Conservation (phyloP, 2,329 filamentous ascomycete genomes). For the Fusarium humuli region DNA sequence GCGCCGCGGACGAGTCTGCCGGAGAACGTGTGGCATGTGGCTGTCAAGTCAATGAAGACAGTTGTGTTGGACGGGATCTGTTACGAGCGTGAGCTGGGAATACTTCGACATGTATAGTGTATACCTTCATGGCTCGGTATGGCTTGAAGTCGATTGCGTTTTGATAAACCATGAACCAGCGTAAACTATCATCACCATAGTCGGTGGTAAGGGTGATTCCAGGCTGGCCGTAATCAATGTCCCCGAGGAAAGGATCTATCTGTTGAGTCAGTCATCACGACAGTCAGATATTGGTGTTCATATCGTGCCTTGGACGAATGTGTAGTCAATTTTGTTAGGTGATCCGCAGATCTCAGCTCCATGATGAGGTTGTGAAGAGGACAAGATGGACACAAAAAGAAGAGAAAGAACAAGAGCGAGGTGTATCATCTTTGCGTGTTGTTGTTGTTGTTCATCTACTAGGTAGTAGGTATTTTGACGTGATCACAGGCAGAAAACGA, state of each 20-base stretch:
- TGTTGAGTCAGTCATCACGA: background rate
- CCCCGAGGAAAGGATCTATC: conserved; percentile 35
- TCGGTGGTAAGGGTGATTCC: conserved; percentile 17
- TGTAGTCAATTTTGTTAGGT: conserved; percentile 22
- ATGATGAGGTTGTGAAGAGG: background rate
- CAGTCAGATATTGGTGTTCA: background rate
- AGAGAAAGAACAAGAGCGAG: background rate
- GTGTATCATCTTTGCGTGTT: background rate
- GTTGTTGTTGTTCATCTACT: background rate
- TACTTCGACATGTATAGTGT: fast-evolving
- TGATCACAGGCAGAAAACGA: background rate
- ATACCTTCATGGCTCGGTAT: conserved; percentile 36
- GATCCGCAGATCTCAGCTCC: background rate
- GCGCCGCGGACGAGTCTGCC: conserved; percentile 36
- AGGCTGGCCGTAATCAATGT: conserved; percentile 30
- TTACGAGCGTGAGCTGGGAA: background rate
- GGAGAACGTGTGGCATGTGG: conserved; percentile 21
- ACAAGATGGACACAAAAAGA: background rate
- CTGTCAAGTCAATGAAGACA: conserved; percentile 32
- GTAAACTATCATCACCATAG: conserved; percentile 11
- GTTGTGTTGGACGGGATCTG: conserved; percentile 31
- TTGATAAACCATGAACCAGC: conserved; percentile 41
- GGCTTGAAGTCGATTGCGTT: conserved; percentile 38
- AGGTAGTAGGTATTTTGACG: background rate
- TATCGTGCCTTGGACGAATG: conserved; percentile 22